A percentile compares a stretch with the other conserved stretches of the same genome.
phyloP scores from a whole-genome alignment of 768 basidiomycete species.

The Dioszegia crocea region DNA sequence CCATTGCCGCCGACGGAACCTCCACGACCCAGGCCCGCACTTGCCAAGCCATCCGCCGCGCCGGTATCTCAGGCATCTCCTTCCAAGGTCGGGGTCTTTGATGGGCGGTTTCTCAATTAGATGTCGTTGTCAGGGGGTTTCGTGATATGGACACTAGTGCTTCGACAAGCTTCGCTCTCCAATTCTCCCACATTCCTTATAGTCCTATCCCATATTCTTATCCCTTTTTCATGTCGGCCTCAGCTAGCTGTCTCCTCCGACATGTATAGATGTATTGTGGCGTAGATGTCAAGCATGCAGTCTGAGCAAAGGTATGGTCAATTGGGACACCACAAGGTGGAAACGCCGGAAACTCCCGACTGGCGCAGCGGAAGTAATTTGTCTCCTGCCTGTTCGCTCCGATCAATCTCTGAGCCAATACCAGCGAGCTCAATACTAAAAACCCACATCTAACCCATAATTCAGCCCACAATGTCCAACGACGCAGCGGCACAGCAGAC shows the following conservation, averaged over 20 bases:
- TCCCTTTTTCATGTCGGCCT: too few species aligned
- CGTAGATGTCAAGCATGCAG: not conserved
- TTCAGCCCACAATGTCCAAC: not conserved
- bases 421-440: slow-evolving; percentile 1
- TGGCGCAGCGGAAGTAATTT: slow-evolving; percentile 3
- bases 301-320: too few species aligned
- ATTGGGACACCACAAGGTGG: too few species aligned
- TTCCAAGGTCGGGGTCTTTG: not conserved
- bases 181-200: too few species aligned
- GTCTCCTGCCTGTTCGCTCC: not conserved
- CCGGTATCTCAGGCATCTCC: too few species aligned
- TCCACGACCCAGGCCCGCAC: slow-evolving; percentile 4
- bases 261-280: too few species aligned
- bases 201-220: too few species aligned
- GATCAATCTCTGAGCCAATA: not conserved
- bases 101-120: not conserved
- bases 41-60: not conserved
- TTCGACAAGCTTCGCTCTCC: too few species aligned
- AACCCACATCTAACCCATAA: not conserved
- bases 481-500: slow-evolving; percentile 4
- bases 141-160: too few species aligned
- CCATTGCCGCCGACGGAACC: not conserved
- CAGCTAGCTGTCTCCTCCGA: too few species aligned
- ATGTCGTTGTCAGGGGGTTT: too few species aligned
- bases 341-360: slow-evolving; percentile 11